These are phyloP conservation scores for Geranium incanum DNA, from an alignment of 441 rosid species.

Conservation along the genomic window DNA sequence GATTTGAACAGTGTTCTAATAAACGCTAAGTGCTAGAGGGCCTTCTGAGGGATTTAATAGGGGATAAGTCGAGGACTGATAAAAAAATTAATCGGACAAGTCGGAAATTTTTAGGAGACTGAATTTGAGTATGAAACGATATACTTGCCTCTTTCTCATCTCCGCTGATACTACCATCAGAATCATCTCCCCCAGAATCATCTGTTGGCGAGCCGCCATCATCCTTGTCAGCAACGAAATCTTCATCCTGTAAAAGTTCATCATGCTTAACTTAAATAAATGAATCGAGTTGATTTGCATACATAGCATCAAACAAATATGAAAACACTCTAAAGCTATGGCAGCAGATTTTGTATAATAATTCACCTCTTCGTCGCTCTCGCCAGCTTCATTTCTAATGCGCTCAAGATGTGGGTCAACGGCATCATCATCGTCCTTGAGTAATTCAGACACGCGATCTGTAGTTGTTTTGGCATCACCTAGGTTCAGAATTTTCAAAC, in stretches of 20 bases:
- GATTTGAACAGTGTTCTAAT: too few relatives aligned
- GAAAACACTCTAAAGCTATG: too few relatives aligned
- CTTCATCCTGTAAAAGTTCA: constrained; percentile 63
- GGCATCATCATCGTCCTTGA: constrained; percentile 69
- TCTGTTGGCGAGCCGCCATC: constrained; percentile 90
- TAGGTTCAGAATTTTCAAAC: constrained; percentile 83
- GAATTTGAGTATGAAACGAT: background rate
- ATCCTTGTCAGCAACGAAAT: constrained; percentile 72
- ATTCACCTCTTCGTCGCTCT: constrained; percentile 88
- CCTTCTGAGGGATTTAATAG: too few relatives aligned
- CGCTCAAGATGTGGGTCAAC: constrained; percentile 94
- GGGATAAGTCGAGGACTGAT: background rate
- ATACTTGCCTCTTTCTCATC: constrained; percentile 64
- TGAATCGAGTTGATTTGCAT: background rate
- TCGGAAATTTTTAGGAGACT: too few relatives aligned
- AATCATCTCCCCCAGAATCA: constrained; percentile 86
- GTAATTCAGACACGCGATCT: constrained; percentile 73
- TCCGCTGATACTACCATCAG: constrained; percentile 68
- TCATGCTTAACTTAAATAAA: background rate
- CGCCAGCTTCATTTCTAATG: constrained; percentile 74
- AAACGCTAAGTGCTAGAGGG: too few relatives aligned
- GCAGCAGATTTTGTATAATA: background rate
- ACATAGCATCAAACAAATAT: background rate
- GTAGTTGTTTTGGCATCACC: constrained; percentile 44
- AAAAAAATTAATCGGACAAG: background rate